Evolutionary conservation across 768 basidiomycete species (phyloP).

Genomic region (Artomyces pyxidatus): DNA sequence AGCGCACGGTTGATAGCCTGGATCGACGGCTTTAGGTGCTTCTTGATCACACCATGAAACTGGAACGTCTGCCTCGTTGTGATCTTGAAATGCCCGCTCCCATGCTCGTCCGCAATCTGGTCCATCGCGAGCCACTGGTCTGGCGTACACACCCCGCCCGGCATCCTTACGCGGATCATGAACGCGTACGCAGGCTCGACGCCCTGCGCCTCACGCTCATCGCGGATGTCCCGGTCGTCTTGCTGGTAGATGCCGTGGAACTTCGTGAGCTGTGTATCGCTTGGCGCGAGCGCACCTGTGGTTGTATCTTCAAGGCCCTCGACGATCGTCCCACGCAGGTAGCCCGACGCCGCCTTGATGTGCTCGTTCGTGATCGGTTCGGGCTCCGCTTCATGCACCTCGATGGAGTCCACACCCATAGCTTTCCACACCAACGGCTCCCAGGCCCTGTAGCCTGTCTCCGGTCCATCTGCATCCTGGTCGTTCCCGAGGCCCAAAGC

Average conservation of each 20-base stretch:
- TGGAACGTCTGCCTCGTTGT: constrained; percentile 99
- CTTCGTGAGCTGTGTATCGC: constrained; percentile 93
- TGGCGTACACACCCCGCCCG: constrained; percentile 89
- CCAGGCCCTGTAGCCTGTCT: constrained; percentile 97
- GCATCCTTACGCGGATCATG: constrained; percentile 97
- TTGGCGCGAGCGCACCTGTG: constrained; percentile 86
- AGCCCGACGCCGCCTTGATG: constrained; percentile 94
- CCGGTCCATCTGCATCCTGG: constrained; percentile 92
- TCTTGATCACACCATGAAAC: constrained; percentile 98
- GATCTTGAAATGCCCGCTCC: constrained; percentile 90
- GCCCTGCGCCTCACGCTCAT: constrained; percentile 87
- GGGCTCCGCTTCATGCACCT: constrained; percentile 87
- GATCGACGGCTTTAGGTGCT: constrained; percentile 91
- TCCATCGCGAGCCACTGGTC: constrained; percentile 95
- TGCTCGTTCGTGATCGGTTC: constrained; percentile 99
- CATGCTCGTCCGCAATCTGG: constrained; percentile 93
- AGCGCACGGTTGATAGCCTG: constrained; percentile 89
- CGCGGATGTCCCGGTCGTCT: constrained; percentile 97
- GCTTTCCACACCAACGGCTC: constrained; percentile 91
- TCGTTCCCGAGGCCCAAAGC: constrained; percentile 87
- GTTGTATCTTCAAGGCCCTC: constrained; percentile 82
- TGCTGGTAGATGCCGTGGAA: constrained; percentile 97
- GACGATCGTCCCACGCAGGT: constrained; percentile 88
- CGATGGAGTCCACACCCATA: constrained; percentile 82
- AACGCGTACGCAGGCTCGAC: constrained; percentile 94